Percentiles rank a stretch among this genome's conserved stretches.
phyloP scores from a whole-genome alignment of 2,329 filamentous ascomycete species.

The Sporothrix phasma region DNA sequence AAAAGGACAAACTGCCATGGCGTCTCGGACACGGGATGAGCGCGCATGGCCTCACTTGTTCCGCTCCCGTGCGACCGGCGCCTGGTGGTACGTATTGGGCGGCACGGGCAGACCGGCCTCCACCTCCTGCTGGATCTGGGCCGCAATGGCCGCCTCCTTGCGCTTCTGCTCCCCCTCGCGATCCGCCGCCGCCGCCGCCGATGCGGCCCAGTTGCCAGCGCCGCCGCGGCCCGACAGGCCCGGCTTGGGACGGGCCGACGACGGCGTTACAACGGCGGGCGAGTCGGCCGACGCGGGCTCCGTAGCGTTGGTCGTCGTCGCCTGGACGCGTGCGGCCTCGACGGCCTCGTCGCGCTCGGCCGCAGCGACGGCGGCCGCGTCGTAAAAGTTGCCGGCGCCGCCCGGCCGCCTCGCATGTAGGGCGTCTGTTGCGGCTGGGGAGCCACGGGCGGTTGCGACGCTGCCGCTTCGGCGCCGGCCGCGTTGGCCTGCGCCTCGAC shows the following conservation, averaged over 20 bases:
- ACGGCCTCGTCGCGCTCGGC: slow-evolving; percentile 28
- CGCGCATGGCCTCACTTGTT: slow-evolving; percentile 2
- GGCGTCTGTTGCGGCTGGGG: slow-evolving; percentile 20
- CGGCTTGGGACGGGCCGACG: slow-evolving; percentile 16
- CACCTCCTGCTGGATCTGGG: slow-evolving; percentile 35
- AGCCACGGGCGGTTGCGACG: slow-evolving; percentile 10
- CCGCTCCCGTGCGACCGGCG: slow-evolving; percentile 8
- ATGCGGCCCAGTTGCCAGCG: slow-evolving; percentile 43
- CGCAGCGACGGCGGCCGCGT: slow-evolving; percentile 27
- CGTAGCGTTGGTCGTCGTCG: not conserved
- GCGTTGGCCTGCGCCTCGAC: slow-evolving; percentile 31
- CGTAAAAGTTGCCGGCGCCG: slow-evolving; percentile 51
- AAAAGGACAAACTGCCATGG: not conserved
- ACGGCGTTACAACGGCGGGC: not conserved
- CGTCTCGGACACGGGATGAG: not conserved
- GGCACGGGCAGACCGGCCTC: slow-evolving; percentile 39
- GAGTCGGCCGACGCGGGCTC: slow-evolving; percentile 24
- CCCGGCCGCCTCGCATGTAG: slow-evolving; percentile 44
- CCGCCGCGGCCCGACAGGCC: slow-evolving; percentile 41
- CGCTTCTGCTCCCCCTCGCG: slow-evolving; percentile 25
- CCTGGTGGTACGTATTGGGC: slow-evolving; percentile 32
- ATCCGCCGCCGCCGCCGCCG: slow-evolving; percentile 21
- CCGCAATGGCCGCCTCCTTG: slow-evolving; percentile 32
- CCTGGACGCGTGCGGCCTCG: slow-evolving; percentile 24
- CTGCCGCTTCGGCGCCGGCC: not conserved